Conservation (phyloP, 2,329 filamentous ascomycete genomes). For the Cordyceps pruinosa region DNA sequence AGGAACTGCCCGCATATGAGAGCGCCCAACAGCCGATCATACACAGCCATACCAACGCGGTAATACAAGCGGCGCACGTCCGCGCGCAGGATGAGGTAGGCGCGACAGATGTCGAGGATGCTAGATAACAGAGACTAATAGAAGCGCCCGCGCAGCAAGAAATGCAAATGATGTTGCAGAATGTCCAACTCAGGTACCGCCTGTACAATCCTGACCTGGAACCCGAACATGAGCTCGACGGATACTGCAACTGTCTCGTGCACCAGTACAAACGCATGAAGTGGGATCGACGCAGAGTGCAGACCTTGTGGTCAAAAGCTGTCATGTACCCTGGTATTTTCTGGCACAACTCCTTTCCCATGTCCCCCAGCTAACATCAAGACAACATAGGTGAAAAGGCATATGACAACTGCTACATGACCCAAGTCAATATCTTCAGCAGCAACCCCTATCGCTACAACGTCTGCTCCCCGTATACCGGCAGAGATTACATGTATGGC, state of each 20-base stretch:
- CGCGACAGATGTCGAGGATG: neutral
- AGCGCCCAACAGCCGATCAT: constrained; percentile 13
- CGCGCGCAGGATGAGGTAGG: constrained; percentile 33
- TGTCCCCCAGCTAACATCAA: neutral
- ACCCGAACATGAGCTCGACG: constrained; percentile 37
- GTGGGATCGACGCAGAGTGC: constrained; percentile 28
- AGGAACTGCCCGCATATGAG: neutral
- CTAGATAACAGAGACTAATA: neutral
- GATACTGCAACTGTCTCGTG: constrained; percentile 32
- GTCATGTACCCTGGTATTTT: constrained; percentile 36
- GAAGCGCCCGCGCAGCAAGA: constrained; percentile 25
- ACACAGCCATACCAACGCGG: constrained; percentile 28
- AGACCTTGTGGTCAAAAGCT: constrained; percentile 36
- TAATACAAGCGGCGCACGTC: constrained; percentile 30
- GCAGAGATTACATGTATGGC: neutral
- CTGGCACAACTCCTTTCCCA: neutral
- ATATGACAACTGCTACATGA: constrained; percentile 20
- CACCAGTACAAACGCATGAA: constrained; percentile 33
- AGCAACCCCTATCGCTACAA: constrained; percentile 13
- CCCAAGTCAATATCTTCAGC: constrained; percentile 3
- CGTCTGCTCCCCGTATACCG: constrained; percentile 12
- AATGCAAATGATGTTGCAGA: constrained; percentile 35
- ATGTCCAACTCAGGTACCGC: constrained; percentile 29
- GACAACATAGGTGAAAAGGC: constrained; percentile 23
- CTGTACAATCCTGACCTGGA: constrained; percentile 42